A percentile compares a stretch with the other conserved stretches of the same genome.
Evolutionary conservation across 352 stramenopile species (phyloP).

Genomic region (Saprolegnia diclina): DNA sequence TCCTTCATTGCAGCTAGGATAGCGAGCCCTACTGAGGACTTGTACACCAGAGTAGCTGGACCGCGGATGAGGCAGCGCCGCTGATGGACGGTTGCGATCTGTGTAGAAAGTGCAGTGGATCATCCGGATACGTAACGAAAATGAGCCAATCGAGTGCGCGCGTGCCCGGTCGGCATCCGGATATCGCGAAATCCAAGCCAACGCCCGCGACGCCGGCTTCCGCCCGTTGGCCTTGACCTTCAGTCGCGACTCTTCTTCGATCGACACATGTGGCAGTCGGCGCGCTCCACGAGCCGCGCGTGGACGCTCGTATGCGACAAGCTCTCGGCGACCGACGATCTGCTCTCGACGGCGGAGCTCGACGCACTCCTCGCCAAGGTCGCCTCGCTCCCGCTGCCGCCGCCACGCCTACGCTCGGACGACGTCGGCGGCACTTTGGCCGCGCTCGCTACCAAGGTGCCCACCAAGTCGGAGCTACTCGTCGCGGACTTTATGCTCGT

Average conservation of each 20-base stretch:
- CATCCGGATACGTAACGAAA: background rate
- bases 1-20: no score
- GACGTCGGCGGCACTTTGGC: constrained; percentile 60
- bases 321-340: background rate
- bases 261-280: background rate
- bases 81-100: no score
- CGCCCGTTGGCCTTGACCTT: background rate
- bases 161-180: background rate
- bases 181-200: background rate
- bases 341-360: constrained; percentile 20
- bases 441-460: constrained; percentile 51
- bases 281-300: background rate
- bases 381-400: constrained; percentile 21
- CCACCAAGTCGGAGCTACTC: constrained; percentile 59
- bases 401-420: constrained; percentile 28
- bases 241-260: background rate
- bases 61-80: no score
- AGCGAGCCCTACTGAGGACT: no score
- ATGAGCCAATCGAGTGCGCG: background rate
- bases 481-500: constrained; percentile 75
- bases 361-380: constrained; percentile 18
- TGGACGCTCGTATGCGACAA: background rate
- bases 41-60: no score
- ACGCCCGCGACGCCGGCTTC: background rate
- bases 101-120: no score